Conservation (phyloP, 164 flowering plant genomes). For the Berberis thunbergii region DNA sequence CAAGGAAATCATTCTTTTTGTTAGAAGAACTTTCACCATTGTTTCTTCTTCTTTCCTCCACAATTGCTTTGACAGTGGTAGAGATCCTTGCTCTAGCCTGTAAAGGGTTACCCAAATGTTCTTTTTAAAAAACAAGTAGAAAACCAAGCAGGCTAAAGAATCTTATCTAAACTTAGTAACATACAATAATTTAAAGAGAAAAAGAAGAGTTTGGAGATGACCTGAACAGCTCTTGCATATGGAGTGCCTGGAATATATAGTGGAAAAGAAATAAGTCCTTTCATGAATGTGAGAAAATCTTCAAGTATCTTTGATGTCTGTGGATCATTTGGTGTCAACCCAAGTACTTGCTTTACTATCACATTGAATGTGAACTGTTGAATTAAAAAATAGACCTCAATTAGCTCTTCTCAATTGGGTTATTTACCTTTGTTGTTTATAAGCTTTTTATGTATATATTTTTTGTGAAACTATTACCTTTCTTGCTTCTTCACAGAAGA, state of each 20-base stretch:
- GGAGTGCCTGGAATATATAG: conserved; percentile 51
- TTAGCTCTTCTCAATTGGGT: background rate
- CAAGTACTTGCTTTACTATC: conserved; percentile 52
- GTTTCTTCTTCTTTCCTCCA: conserved; percentile 45
- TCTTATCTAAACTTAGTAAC: background rate
- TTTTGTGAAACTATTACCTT: conserved; percentile 24
- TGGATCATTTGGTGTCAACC: conserved; percentile 45
- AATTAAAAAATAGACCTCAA: background rate
- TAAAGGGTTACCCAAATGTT: conserved; percentile 16
- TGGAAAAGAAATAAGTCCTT: conserved; percentile 50
- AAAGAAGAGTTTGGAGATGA: background rate
- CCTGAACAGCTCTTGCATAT: conserved; percentile 47
- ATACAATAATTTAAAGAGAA: background rate
- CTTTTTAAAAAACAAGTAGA: background rate
- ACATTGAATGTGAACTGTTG: conserved; percentile 59
- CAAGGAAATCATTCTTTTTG: conserved; percentile 43
- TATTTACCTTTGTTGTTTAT: background rate
- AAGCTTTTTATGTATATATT: background rate
- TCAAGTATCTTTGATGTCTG: conserved; percentile 31
- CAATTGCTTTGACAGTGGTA: conserved; percentile 47
- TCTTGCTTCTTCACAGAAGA: conserved; percentile 46
- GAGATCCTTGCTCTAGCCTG: conserved; percentile 67
- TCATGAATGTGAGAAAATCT: conserved; percentile 55
- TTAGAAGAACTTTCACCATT: conserved; percentile 8
- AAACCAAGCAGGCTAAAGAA: background rate